phyloP scores from a whole-genome alignment of 768 basidiomycete species.

The Gloeopeniophorella convolvens region DNA sequence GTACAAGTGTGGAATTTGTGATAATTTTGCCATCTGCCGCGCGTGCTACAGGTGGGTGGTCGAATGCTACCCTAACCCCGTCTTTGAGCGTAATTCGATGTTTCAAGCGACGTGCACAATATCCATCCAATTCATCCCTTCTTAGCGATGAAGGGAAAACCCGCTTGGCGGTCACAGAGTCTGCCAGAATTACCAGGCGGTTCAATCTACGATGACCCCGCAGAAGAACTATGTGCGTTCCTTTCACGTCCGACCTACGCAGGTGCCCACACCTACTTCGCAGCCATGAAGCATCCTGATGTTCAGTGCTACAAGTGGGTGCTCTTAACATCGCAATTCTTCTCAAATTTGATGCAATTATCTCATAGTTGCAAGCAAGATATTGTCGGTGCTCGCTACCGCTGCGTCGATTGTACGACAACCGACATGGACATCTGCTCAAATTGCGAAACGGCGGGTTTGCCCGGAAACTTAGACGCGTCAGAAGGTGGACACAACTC shows the following conservation, averaged over 20 bases:
- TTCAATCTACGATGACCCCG: constrained; percentile 13
- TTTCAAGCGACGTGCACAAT: constrained; percentile 75
- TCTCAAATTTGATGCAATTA: neutral
- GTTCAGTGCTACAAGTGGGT: constrained; percentile 19
- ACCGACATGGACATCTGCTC: constrained; percentile 67
- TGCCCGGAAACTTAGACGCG: constrained; percentile 77
- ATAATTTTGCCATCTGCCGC: constrained; percentile 73
- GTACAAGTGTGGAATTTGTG: constrained; percentile 82
- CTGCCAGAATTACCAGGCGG: constrained; percentile 31
- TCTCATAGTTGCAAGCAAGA: constrained; percentile 70
- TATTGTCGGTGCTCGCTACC: constrained; percentile 88
- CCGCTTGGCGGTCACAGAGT: constrained; percentile 31
- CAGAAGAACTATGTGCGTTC: constrained; percentile 17
- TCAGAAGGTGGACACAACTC: constrained; percentile 73
- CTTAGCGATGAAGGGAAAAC: constrained; percentile 67
- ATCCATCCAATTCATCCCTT: constrained; percentile 88
- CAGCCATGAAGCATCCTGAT: constrained; percentile 20
- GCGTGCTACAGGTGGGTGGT: constrained; percentile 68
- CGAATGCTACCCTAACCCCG: neutral
- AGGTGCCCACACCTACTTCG: neutral
- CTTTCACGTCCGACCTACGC: constrained; percentile 1
- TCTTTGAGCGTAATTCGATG: constrained; percentile 9
- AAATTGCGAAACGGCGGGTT: constrained; percentile 80
- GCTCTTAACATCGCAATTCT: neutral
- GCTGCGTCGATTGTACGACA: constrained; percentile 71